phyloP scores from a whole-genome alignment of 768 basidiomycete species.

The Trametes meyenii region DNA sequence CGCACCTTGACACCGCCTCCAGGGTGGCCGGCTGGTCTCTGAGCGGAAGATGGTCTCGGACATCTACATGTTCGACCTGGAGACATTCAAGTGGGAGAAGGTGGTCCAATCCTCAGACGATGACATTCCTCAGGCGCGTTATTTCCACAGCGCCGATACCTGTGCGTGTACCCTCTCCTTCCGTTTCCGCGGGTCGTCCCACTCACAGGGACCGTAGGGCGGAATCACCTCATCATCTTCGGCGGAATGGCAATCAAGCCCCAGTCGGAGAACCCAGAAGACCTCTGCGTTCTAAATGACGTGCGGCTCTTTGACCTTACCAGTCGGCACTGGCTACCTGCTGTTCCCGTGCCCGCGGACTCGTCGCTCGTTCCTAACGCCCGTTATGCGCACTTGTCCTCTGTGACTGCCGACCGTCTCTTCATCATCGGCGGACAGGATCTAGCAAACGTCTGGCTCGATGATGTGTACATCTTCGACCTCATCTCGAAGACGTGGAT shows the following conservation, averaged over 20 bases:
- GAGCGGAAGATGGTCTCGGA: constrained; percentile 89
- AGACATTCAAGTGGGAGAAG: constrained; percentile 79
- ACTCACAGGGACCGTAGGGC: constrained; percentile 53
- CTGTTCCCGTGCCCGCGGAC: constrained; percentile 38
- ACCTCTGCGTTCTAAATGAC: constrained; percentile 91
- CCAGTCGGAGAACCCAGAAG: constrained; percentile 70
- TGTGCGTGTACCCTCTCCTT: constrained; percentile 50
- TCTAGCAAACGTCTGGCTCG: constrained; percentile 89
- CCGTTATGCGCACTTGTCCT: constrained; percentile 93
- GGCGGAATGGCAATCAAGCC: constrained; percentile 92
- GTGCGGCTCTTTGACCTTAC: constrained; percentile 86
- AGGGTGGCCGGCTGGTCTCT: constrained; percentile 88
- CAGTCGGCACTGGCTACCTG: constrained; percentile 70
- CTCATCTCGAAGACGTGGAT: constrained; percentile 75
- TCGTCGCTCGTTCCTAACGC: constrained; percentile 67
- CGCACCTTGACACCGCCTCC: constrained; percentile 1
- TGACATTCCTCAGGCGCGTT: constrained; percentile 78
- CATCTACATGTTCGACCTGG: constrained; percentile 87
- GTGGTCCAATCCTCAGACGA: constrained; percentile 63
- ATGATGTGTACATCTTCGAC: constrained; percentile 91
- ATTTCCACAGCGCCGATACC: constrained; percentile 92
- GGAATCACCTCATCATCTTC: constrained; percentile 88
- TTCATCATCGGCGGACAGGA: constrained; percentile 97
- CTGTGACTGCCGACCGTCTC: constrained; percentile 79
- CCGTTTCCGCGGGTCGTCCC: constrained; percentile 19